Conservation (phyloP, 164 flowering plant genomes). For the Liquidambar formosana region DNA sequence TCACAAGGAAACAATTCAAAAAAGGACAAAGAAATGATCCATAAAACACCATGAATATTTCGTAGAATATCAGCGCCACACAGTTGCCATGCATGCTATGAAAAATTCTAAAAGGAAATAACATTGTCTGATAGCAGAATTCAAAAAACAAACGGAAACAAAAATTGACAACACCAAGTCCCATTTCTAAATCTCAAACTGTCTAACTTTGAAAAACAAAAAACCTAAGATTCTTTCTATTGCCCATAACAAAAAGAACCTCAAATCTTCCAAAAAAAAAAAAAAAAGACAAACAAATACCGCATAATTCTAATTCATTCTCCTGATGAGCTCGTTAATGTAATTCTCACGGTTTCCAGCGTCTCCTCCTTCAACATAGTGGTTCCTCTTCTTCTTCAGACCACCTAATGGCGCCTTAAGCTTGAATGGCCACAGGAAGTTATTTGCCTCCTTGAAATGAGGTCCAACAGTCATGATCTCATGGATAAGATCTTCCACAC, state of each 20-base stretch:
- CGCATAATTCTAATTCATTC: conserved; percentile 52
- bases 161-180: neutral
- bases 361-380: conserved; percentile 71
- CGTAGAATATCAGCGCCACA: no score
- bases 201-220: no score
- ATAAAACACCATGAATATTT: no score
- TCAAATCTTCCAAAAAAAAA: neutral
- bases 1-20: no score
- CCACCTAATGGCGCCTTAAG: conserved; percentile 68
- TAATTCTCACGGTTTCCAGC: conserved; percentile 69
- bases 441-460: conserved; percentile 68
- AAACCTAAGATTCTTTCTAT: neutral
- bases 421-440: conserved; percentile 73
- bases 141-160: neutral
- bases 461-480: conserved; percentile 75
- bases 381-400: conserved; percentile 68
- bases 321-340: conserved; percentile 61
- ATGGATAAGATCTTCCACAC: conserved; percentile 66
- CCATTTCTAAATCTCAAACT: no score
- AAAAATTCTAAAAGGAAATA: neutral
- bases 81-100: neutral
- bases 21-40: no score
- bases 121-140: neutral
- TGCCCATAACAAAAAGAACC: neutral
- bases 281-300: neutral